Conservation (phyloP, 139 green algal species). For the Nannochloris sp. region DNA sequence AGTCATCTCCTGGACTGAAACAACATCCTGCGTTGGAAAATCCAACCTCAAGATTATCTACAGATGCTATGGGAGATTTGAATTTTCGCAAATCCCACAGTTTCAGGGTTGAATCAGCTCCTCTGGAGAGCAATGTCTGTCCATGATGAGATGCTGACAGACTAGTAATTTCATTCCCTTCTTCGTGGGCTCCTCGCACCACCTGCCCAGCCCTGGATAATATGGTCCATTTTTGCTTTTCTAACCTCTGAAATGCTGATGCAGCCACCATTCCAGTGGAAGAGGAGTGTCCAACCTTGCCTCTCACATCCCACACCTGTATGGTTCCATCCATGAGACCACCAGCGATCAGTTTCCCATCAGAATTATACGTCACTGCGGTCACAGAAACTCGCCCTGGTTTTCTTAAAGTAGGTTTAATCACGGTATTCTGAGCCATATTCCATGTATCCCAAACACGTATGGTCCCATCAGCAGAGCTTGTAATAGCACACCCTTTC, state of each 20-base stretch:
- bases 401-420: constrained; percentile 66
- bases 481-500: constrained; percentile 66
- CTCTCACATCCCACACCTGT: constrained; percentile 72
- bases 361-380: constrained; percentile 54
- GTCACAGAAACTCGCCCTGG: constrained; percentile 70
- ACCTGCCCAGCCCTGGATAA: constrained; percentile 43
- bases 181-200: constrained; percentile 38
- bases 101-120: constrained; percentile 81
- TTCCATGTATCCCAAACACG: constrained; percentile 74
- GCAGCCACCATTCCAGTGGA: constrained; percentile 52
- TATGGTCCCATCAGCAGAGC: constrained; percentile 82
- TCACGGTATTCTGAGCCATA: constrained; percentile 78
- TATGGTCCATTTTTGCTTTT: constrained; percentile 69
- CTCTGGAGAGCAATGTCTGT: constrained; percentile 57
- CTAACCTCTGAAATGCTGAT: constrained; percentile 58
- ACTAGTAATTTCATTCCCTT: constrained; percentile 59
- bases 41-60: constrained; percentile 48
- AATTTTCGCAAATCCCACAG: constrained; percentile 69
- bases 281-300: constrained; percentile 70
- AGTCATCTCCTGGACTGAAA: constrained; percentile 75
- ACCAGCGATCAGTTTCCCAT: constrained; percentile 66
- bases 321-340: constrained; percentile 82
- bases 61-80: constrained; percentile 51
- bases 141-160: constrained; percentile 66
- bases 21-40: constrained; percentile 46